Conservation (phyloP, 257 asterid species). For the Solanum peruvianum region DNA sequence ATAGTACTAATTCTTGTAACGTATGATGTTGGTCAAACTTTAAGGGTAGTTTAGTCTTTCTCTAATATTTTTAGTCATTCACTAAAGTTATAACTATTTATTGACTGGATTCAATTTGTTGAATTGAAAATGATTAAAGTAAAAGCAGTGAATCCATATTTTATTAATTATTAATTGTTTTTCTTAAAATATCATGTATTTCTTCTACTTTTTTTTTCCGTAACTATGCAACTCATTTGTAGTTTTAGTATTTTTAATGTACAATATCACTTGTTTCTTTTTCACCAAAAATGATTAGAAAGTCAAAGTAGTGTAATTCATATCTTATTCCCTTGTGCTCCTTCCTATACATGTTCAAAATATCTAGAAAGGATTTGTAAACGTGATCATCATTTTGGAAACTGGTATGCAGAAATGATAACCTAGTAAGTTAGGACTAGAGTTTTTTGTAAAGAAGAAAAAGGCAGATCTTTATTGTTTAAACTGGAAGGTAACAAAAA, state of each 20-base stretch:
- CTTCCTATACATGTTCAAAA: conserved; percentile 91
- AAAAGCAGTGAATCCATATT: neutral
- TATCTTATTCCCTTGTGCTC: conserved; percentile 67
- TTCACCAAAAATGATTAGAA: too few species aligned
- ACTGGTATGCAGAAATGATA: conserved; percentile 57
- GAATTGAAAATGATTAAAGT: neutral
- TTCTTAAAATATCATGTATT: too few species aligned
- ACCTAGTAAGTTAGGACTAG: neutral
- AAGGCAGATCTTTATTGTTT: neutral
- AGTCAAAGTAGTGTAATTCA: too few species aligned
- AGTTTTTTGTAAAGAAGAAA: neutral
- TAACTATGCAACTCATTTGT: too few species aligned
- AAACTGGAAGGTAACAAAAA: neutral
- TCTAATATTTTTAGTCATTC: neutral
- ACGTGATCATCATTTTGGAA: conserved; percentile 87
- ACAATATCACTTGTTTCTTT: too few species aligned
- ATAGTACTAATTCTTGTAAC: neutral
- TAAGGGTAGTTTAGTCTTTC: neutral
- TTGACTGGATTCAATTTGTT: neutral
- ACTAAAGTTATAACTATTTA: neutral
- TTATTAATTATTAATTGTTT: too few species aligned
- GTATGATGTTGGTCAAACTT: neutral
- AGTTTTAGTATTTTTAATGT: too few species aligned
- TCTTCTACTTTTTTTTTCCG: too few species aligned
- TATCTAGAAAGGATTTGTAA: conserved; percentile 88